Base-by-base conservation (phyloP, 2,329 filamentous ascomycete species). In the Phyllosticta ampelicida region DNA sequence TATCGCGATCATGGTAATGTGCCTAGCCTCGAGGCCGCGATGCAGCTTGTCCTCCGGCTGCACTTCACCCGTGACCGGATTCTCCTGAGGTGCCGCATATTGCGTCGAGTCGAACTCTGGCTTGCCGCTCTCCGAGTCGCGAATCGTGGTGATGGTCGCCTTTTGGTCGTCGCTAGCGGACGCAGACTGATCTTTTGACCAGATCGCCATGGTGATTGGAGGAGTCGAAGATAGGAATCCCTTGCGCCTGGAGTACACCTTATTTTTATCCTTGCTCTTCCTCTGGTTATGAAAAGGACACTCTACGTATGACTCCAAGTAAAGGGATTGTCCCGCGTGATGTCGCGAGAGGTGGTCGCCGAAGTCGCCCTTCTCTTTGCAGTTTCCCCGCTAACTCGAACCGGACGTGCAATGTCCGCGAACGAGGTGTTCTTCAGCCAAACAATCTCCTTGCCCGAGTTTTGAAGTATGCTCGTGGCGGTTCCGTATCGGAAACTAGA, bases 1-100 rank as follows among this genome's bases (percentile, higher is more conserved):
- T 60, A 89, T 86, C 63, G 86, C 86, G 72, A 83, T 83, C 80
- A 83, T 83, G 65, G 78, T 77, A 58, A 82, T 78, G 61, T 82
- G 80, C 53, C 80, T 72, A 36, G 78, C 77, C 61, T 77, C 76
- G 20, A 82, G 72, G 51, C 78, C 78, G 63, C 80, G 77, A 61
- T 79, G 77, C 52, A 82, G 71, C 61, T 75, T 55, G 13, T 58
- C 29, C 18, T 29, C 9, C n/a, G 23, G 16, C 10, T 60, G 48
- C 13, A 52, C 54, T 9, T 60, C 53, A n/a, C 54, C 58, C 52
- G 48, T 49, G 23, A 51, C 23, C 8, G 58, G 48, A 13, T 29
- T 28, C 29, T 56, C 56, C 13, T 49, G 18, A 18, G 53, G 48
- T 18, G 51, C 13, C 9, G 57, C 57, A 29, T 59, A 44, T 8